Evolutionary conservation across 306 rosid genomes (phyloP).

Genomic region (Myrica gale): DNA sequence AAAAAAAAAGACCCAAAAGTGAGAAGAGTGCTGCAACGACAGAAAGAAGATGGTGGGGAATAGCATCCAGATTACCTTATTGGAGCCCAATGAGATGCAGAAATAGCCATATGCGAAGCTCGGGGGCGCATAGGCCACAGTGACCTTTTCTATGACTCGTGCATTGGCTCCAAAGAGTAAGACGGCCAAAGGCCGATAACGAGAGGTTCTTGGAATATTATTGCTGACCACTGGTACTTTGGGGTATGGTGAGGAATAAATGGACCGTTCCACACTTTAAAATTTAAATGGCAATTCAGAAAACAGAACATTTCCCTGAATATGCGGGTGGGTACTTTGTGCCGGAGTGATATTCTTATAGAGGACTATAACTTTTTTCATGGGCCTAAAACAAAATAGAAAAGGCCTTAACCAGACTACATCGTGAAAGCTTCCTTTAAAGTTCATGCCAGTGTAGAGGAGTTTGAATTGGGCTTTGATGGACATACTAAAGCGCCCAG

Average conservation of each 20-base stretch:
- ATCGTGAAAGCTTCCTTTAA: too few species aligned
- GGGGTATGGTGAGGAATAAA: not conserved
- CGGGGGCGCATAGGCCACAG: not conserved
- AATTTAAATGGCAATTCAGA: not conserved
- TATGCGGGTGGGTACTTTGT: not conserved
- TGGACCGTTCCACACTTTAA: not conserved
- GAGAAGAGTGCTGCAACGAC: not conserved
- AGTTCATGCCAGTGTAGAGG: too few species aligned
- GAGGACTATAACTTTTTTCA: not conserved
- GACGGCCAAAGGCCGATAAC: not conserved
- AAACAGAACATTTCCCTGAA: not conserved
- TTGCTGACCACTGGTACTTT: too few species aligned
- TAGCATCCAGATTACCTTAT: not conserved
- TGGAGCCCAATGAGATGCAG: constrained; percentile 7
- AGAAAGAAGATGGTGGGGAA: not conserved
- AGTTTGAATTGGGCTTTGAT: too few species aligned
- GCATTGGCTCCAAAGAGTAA: not conserved
- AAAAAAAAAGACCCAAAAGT: too few species aligned
- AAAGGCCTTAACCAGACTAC: not conserved
- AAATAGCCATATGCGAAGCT: not conserved
- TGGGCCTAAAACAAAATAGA: too few species aligned
- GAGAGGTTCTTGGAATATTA: too few species aligned
- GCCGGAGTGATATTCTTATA: not conserved
- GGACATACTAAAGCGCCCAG: too few species aligned
- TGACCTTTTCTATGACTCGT: not conserved